Base-by-base conservation (phyloP, 805 yeast species). In the Nakazawaea wyomingensis region DNA sequence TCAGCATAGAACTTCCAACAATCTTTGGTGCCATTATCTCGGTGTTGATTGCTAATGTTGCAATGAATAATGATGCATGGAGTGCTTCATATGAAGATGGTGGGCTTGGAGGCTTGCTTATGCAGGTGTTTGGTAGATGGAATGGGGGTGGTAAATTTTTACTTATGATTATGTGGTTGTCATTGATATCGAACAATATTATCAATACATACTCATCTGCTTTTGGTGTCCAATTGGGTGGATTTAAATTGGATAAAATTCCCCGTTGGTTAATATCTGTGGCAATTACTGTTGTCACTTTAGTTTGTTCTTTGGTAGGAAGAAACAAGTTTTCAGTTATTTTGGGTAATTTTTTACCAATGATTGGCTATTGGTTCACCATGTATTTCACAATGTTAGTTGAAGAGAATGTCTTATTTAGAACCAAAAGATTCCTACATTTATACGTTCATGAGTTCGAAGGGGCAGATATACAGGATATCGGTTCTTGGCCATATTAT, bases 351-450 rank as follows among this genome's bases (percentile, higher is more conserved):
- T 87, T 87, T 62, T 66, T 87, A 54, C 96, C 96, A 8, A 87
- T 87, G 96, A 75, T 87, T 46, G 95, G 95, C 2, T 87, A 87
- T 63, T 87, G 96, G 96, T 76, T 85, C 44, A 77, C 90, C 45
- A 85, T 87, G 65, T 88, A 87, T 59, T 76, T 82, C 53, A 73
- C 76, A n/a, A 58, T 87, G 35, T 61, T 86, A 27, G 46, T 85
- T 3, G 86, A 84, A 50, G 96, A 87, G 58, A 85, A 85, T 54
- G 44, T 71, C 4, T 69, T 86, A 14, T 87, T 87, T 65, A 72
- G 96, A 56, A 70, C 78, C 35, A 50, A 60, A 37, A 53, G 64
- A 33, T 62, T 67, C 44, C 57, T 77, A 11, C 61, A 62, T 37
- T 44, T 72, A n/a, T 73, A 59, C 58, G 63, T 65, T 10, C 57